Evolutionary conservation across 2,329 filamentous ascomycete species (phyloP).

Genomic region (Xylariaceae sp.): DNA sequence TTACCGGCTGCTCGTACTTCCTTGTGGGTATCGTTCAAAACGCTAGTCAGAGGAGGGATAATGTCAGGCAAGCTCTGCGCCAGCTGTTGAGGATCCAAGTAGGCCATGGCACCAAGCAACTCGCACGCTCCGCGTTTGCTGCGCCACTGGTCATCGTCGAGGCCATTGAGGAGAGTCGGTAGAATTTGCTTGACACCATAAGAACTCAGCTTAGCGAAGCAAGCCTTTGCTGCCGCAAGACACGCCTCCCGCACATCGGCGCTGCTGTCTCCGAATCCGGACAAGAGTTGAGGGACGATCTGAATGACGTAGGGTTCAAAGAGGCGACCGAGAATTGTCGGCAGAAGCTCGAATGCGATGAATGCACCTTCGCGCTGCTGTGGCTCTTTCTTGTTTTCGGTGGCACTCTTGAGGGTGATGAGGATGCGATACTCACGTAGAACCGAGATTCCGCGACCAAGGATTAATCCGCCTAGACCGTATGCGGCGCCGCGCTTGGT

Average conservation of each 20-base stretch:
- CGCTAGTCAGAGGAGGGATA: slow-evolving; percentile 88
- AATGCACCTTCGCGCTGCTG: slow-evolving; percentile 85
- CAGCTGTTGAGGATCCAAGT: slow-evolving; percentile 91
- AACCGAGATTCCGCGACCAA: slow-evolving; percentile 77
- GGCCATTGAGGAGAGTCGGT: slow-evolving; percentile 81
- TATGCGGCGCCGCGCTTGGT: slow-evolving; percentile 89
- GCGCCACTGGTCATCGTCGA: slow-evolving; percentile 94
- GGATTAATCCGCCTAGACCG: slow-evolving; percentile 83
- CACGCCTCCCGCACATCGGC: slow-evolving; percentile 89
- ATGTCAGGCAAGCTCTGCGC: slow-evolving; percentile 90
- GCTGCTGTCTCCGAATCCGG: slow-evolving; percentile 82
- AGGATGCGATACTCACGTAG: slow-evolving; percentile 83
- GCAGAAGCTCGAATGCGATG: slow-evolving; percentile 84
- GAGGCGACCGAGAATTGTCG: slow-evolving; percentile 75
- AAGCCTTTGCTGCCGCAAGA: slow-evolving; percentile 87
- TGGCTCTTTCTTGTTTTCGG: slow-evolving; percentile 92
- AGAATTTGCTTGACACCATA: slow-evolving; percentile 94
- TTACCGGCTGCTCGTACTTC: slow-evolving; percentile 91
- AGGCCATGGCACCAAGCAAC: slow-evolving; percentile 95
- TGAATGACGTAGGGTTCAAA: slow-evolving; percentile 98
- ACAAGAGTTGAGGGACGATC: slow-evolving; percentile 83
- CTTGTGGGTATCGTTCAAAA: slow-evolving; percentile 96
- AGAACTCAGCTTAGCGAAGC: slow-evolving; percentile 87
- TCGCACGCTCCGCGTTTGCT: slow-evolving; percentile 98
- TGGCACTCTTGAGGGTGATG: slow-evolving; percentile 69